Conservation (phyloP, 257 asterid species). For the Scutellaria galericulata region DNA sequence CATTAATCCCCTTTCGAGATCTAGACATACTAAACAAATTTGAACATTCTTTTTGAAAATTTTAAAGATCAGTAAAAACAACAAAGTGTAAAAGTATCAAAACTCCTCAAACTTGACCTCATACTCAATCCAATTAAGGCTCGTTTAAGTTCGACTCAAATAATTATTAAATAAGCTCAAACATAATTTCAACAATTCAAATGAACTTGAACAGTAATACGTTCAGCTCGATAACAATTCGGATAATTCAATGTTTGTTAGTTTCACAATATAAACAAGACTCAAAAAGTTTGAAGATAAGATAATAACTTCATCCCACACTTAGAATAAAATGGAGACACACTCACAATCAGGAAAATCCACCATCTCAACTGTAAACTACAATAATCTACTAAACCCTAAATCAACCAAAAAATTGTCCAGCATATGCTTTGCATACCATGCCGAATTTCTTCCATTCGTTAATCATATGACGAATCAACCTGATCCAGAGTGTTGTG, state of each 20-base stretch:
- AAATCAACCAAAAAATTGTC: constrained; percentile 50
- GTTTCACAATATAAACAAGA: constrained; percentile 30
- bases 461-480: constrained; percentile 28
- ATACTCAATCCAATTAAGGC: too few relatives aligned
- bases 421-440: constrained; percentile 58
- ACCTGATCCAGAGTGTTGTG: constrained; percentile 23
- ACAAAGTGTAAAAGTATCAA: too few relatives aligned
- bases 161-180: too few relatives aligned
- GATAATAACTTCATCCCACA: constrained; percentile 36
- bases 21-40: too few relatives aligned
- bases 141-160: too few relatives aligned
- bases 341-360: constrained; percentile 32
- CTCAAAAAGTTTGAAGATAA: constrained; percentile 25
- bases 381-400: constrained; percentile 46
- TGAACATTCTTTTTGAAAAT: too few relatives aligned
- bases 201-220: too few relatives aligned
- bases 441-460: constrained; percentile 43
- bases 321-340: constrained; percentile 3
- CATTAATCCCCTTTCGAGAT: too few relatives aligned
- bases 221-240: too few relatives aligned
- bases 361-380: constrained; percentile 29
- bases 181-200: too few relatives aligned
- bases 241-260: background rate
- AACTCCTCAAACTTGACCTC: too few relatives aligned
- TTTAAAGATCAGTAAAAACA: too few relatives aligned